phyloP scores from a whole-genome alignment of 2,329 filamentous ascomycete species.

The Sclerotinia borealis region DNA sequence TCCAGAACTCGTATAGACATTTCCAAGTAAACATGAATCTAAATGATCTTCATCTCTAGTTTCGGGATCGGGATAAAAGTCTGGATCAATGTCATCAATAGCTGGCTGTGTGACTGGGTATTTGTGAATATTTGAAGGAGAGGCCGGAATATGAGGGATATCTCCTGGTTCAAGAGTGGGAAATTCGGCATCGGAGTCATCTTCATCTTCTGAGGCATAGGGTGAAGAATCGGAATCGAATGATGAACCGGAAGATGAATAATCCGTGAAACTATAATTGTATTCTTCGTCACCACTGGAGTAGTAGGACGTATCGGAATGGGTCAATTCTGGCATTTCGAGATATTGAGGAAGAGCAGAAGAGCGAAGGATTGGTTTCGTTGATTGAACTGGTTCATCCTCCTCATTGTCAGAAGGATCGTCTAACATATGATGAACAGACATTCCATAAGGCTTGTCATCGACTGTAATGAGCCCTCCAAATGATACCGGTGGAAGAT shows the following conservation, averaged over 20 bases:
- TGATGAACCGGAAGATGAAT: slow-evolving; percentile 46
- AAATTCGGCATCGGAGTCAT: slow-evolving; percentile 45
- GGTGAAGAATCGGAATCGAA: slow-evolving; percentile 15
- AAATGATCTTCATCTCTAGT: slow-evolving; percentile 74
- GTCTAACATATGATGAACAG: slow-evolving; percentile 94
- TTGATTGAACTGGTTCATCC: slow-evolving; percentile 31
- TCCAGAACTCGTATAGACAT: slow-evolving; percentile 84
- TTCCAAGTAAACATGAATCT: slow-evolving; percentile 71
- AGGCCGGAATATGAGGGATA: slow-evolving; percentile 68
- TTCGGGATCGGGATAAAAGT: slow-evolving; percentile 71
- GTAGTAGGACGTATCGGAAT: slow-evolving; percentile 27
- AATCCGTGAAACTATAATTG: slow-evolving; percentile 56
- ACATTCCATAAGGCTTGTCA: slow-evolving; percentile 83
- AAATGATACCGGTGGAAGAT: slow-evolving; percentile 85
- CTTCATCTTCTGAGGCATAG: slow-evolving; percentile 33
- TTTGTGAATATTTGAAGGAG: slow-evolving; percentile 56
- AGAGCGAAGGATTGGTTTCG: slow-evolving; percentile 29
- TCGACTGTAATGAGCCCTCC: slow-evolving; percentile 84
- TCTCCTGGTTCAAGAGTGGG: slow-evolving; percentile 63
- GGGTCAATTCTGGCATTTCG: slow-evolving; percentile 35
- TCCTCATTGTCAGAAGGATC: slow-evolving; percentile 48
- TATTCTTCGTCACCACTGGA: slow-evolving; percentile 43
- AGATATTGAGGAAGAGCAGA: slow-evolving; percentile 19
- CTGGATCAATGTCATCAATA: slow-evolving; percentile 77
- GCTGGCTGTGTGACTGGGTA: slow-evolving; percentile 88